Evolutionary conservation across 139 green algal species (phyloP).

Genomic region (Yamagishiella unicocca): DNA sequence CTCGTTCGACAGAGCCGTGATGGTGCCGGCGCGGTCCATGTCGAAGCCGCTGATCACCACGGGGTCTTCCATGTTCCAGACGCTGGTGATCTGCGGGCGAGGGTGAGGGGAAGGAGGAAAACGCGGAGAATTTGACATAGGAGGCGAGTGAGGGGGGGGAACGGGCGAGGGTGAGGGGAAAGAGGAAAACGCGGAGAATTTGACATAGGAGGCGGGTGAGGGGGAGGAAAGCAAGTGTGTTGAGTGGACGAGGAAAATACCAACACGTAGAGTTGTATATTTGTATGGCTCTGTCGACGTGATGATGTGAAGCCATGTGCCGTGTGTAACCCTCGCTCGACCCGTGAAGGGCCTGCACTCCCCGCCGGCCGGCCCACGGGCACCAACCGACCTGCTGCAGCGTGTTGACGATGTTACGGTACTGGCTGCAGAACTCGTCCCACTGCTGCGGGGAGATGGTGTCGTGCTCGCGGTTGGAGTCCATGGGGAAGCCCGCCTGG

Average conservation of each 20-base stretch:
- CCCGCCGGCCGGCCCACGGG: background rate
- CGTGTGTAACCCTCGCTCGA: no score
- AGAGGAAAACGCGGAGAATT: background rate
- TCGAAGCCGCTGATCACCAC: conserved; percentile 79
- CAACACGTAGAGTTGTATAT: background rate
- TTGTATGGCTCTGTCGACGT: no score
- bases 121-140: background rate
- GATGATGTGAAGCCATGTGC: no score
- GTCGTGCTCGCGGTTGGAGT: conserved; percentile 35
- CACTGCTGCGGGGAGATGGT: conserved; percentile 67
- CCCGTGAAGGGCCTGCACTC: no score
- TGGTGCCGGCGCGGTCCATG: conserved; percentile 72
- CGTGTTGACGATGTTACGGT: conserved; percentile 60
- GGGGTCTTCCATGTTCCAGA: conserved; percentile 79
- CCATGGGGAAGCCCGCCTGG: conserved; percentile 71
- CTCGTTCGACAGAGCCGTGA: conserved; percentile 60
- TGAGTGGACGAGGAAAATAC: background rate
- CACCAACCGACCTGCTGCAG: conserved; percentile 54
- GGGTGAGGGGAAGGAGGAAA: background rate
- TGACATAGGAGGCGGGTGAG: background rate
- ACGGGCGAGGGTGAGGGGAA: background rate
- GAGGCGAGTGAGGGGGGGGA: background rate
- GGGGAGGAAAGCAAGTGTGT: background rate
- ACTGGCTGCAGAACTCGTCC: conserved; percentile 72
- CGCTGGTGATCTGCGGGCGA: conserved; percentile 50